Conservation (phyloP, 2,329 filamentous ascomycete genomes). For the Lasiodiplodia sp. region DNA sequence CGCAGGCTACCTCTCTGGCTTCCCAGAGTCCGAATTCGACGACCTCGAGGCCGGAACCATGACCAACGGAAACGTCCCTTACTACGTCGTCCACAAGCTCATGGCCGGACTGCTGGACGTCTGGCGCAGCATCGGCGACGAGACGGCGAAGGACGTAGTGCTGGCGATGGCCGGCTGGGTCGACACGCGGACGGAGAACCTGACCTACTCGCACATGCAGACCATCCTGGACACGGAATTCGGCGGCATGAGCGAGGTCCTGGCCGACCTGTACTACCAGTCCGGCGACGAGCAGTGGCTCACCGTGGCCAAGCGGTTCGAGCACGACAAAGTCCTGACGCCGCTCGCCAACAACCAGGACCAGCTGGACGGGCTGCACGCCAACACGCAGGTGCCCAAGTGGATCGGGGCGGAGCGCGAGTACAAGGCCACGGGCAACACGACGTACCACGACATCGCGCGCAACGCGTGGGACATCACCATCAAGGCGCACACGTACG, state of each 20-base stretch:
- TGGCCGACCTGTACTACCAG: conserved; percentile 58
- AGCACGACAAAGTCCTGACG: conserved; percentile 57
- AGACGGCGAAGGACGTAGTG: conserved; percentile 53
- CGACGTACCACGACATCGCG: conserved; percentile 58
- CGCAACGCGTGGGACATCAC: conserved; percentile 59
- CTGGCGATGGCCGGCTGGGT: conserved; percentile 58
- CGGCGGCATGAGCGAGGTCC: conserved; percentile 62
- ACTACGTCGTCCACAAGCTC: conserved; percentile 64
- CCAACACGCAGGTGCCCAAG: conserved; percentile 63
- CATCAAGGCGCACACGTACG: conserved; percentile 57
- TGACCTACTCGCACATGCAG: conserved; percentile 58
- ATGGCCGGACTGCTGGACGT: conserved; percentile 61
- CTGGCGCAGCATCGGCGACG: conserved; percentile 55
- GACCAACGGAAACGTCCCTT: conserved; percentile 60
- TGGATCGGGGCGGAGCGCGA: conserved; percentile 61
- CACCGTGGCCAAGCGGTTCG: conserved; percentile 57
- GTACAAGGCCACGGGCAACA: conserved; percentile 57
- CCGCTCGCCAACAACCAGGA: conserved; percentile 57
- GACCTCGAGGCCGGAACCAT: conserved; percentile 54
- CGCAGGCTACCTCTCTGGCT: conserved; percentile 59
- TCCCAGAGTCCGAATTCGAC: conserved; percentile 60
- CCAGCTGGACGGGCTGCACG: conserved; percentile 57
- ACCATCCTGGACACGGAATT: conserved; percentile 58
- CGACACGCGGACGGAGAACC: conserved; percentile 53
- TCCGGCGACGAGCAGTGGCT: conserved; percentile 58